phyloP scores from a whole-genome alignment of 202 grass and related monocot genomes.

The Bolboschoenoplectus hybrid region DNA sequence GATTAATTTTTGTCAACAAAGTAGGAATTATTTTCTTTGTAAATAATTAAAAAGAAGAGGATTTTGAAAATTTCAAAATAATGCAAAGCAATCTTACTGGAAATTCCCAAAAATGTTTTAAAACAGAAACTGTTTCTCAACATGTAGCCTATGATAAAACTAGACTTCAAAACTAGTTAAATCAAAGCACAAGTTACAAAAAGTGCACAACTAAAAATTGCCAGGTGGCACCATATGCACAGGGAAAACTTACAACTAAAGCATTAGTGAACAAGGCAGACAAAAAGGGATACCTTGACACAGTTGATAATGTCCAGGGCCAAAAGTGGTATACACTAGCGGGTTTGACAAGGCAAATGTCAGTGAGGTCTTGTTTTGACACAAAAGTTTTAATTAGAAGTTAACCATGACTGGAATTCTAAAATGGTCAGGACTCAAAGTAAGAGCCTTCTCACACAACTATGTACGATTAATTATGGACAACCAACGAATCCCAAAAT shows the following conservation, averaged over 20 bases:
- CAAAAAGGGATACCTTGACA: background rate
- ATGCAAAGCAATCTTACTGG: slow-evolving; percentile 2
- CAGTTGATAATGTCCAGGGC: background rate
- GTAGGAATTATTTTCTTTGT: slow-evolving; percentile 7
- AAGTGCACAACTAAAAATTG: background rate
- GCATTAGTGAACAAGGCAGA: too few relatives aligned
- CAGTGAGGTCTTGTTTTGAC: background rate
- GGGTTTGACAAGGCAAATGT: background rate
- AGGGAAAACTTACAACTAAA: background rate
- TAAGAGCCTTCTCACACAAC: background rate
- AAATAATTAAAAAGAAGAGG: background rate
- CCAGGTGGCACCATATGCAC: background rate
- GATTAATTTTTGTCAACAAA: background rate
- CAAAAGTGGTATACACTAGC: background rate
- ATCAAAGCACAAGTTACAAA: background rate
- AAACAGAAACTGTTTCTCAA: slow-evolving; percentile 23
- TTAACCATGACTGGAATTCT: background rate
- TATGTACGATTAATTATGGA: background rate
- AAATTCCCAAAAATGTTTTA: background rate
- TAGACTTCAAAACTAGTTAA: background rate
- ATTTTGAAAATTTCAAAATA: background rate
- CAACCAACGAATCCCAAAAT: background rate
- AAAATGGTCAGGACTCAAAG: background rate
- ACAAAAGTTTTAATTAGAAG: slow-evolving; percentile 5
- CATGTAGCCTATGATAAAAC: background rate